phyloP scores from a whole-genome alignment of 129 eudicot genomes.

The Oenanthe sinensis region DNA sequence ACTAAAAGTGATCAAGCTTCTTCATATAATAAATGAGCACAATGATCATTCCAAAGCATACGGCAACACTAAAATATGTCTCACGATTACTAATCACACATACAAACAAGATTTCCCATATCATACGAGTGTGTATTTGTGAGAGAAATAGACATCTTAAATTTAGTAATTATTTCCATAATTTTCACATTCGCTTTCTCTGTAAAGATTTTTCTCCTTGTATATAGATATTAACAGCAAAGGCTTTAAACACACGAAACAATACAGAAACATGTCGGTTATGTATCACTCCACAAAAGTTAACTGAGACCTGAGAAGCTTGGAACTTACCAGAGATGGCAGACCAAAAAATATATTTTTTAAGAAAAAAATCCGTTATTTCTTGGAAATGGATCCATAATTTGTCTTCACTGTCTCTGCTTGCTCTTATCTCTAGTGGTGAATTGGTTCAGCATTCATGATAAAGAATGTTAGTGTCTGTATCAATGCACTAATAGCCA shows the following conservation, averaged over 20 bases:
- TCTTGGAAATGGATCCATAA: background rate
- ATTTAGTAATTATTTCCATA: background rate
- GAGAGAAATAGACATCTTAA: background rate
- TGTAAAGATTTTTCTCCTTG: background rate
- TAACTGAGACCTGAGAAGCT: background rate
- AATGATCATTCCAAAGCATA: background rate
- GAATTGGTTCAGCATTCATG: background rate
- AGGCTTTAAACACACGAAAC: background rate
- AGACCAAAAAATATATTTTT: background rate
- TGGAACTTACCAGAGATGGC: background rate
- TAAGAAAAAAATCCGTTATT: background rate
- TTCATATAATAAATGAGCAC: background rate
- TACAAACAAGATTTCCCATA: background rate
- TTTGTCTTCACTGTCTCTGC: background rate
- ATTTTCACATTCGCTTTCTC: background rate
- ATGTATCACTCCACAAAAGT: background rate
- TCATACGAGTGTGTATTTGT: background rate
- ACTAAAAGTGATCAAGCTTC: background rate
- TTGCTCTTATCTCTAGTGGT: background rate
- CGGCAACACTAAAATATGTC: background rate
- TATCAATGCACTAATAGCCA: background rate
- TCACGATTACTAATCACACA: background rate
- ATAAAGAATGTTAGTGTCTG: background rate
- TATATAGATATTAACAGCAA: background rate
- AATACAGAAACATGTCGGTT: background rate